Percentiles rank a stretch among this genome's conserved stretches.
Evolutionary conservation across 2,329 filamentous ascomycete species (phyloP).

Genomic region (Pezicula neosporulosa): DNA sequence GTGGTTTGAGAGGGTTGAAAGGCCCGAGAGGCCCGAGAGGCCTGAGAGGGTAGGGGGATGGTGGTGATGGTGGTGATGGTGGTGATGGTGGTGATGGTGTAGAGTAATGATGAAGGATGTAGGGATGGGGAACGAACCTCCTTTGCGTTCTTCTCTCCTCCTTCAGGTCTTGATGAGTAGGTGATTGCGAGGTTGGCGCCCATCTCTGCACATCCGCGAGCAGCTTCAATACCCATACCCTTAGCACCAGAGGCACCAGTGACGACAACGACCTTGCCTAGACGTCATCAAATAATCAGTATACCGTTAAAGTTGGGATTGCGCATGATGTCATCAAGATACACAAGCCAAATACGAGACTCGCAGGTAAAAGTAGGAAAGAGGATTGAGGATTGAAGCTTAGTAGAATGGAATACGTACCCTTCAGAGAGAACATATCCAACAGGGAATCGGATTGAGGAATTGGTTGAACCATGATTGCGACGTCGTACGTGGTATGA

Average conservation of each 20-base stretch:
- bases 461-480: slow-evolving; percentile 29
- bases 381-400: too few species aligned
- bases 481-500: neutral
- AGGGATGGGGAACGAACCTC: slow-evolving; percentile 35
- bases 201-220: slow-evolving; percentile 61
- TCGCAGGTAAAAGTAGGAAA: too few species aligned
- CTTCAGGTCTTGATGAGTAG: slow-evolving; percentile 57
- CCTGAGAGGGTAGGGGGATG: neutral
- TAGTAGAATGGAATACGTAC: slow-evolving; percentile 20
- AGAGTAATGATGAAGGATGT: too few species aligned
- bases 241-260: slow-evolving; percentile 62
- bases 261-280: slow-evolving; percentile 54
- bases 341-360: too few species aligned
- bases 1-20: neutral
- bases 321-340: neutral
- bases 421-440: slow-evolving; percentile 58
- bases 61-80: neutral
- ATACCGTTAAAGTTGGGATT: neutral
- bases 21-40: too few species aligned
- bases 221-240: slow-evolving; percentile 66
- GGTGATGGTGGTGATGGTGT: neutral
- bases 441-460: slow-evolving; percentile 55
- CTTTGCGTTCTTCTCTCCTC: slow-evolving; percentile 63
- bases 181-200: slow-evolving; percentile 65
- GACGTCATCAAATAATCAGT: too few species aligned